Percentiles rank a stretch among this genome's conserved stretches.
Conservation (phyloP, 345 rosid species). For the Cochlearia excelsa region DNA sequence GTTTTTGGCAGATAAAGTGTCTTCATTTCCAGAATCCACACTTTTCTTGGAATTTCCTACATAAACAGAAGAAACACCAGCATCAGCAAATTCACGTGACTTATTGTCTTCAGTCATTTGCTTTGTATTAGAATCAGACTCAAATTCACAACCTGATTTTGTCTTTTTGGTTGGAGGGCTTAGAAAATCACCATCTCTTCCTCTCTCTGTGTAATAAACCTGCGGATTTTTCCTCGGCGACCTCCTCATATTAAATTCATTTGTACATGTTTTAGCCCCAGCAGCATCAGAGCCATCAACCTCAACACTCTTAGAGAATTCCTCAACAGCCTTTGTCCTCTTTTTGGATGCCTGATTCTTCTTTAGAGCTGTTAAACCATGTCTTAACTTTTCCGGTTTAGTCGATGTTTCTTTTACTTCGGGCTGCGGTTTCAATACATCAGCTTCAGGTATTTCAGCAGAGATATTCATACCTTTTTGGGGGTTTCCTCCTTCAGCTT, state of each 20-base stretch:
- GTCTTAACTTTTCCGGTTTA: slow-evolving; percentile 24
- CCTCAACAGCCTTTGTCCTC: slow-evolving; percentile 39
- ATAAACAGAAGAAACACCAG: slow-evolving; percentile 30
- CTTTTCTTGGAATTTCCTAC: slow-evolving; percentile 29
- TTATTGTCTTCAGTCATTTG: slow-evolving; percentile 24
- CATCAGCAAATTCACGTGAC: slow-evolving; percentile 28
- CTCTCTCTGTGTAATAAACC: slow-evolving; percentile 34
- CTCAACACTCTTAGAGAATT: slow-evolving; percentile 43
- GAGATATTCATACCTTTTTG: slow-evolving; percentile 22
- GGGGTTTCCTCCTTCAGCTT: slow-evolving; percentile 22
- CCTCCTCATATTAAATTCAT: slow-evolving; percentile 39
- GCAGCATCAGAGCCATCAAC: slow-evolving; percentile 32
- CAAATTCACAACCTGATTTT: slow-evolving; percentile 24
- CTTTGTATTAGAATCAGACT: slow-evolving; percentile 17
- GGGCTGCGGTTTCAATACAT: slow-evolving; percentile 30
- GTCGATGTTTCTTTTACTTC: slow-evolving; percentile 27
- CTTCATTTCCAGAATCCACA: slow-evolving; percentile 27
- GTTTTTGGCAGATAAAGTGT: slow-evolving; percentile 28
- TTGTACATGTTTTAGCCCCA: slow-evolving; percentile 9
- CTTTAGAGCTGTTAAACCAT: slow-evolving; percentile 31
- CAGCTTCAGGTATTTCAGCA: slow-evolving; percentile 34
- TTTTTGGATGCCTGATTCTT: slow-evolving; percentile 37
- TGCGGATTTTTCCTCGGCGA: slow-evolving; percentile 53
- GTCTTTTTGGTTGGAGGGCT: slow-evolving; percentile 42
- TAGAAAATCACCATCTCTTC: slow-evolving; percentile 38